Conservation (phyloP, 2,329 filamentous ascomycete species). For the Huntiella bhutanensis region DNA sequence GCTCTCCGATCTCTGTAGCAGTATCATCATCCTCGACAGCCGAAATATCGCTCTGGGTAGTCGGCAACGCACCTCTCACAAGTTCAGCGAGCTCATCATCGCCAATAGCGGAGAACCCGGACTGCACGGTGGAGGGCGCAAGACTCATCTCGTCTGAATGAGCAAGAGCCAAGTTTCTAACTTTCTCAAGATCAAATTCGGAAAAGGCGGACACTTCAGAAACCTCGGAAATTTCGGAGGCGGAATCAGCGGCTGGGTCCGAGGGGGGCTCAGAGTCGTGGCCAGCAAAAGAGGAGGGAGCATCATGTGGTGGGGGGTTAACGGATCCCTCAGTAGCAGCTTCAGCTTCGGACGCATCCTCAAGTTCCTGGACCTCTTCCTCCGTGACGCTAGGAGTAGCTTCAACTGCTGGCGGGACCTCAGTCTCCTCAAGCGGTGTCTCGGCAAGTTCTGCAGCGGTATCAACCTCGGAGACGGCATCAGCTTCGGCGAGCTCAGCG, state of each 20-base stretch:
- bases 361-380: no score
- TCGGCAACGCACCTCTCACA: background rate
- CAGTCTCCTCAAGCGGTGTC: background rate
- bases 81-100: conserved; percentile 4
- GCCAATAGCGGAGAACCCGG: conserved; percentile 3
- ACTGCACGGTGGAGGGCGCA: conserved; percentile 2
- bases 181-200: background rate
- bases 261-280: background rate
- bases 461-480: background rate
- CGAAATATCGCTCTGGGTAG: background rate
- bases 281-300: background rate
- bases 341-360: background rate
- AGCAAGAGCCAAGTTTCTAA: background rate
- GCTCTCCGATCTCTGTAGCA: conserved; percentile 4
- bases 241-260: background rate
- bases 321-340: background rate
- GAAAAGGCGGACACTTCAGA: conserved; percentile 24
- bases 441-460: background rate
- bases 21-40: conserved; percentile 1
- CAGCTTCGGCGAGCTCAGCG: background rate
- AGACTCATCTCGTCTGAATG: background rate
- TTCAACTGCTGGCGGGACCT: background rate
- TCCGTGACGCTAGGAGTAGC: no score
- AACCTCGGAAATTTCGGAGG: conserved; percentile 1
- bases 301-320: background rate